phyloP scores from a whole-genome alignment of 148 eudicot genomes.

The Cornus kousa region DNA sequence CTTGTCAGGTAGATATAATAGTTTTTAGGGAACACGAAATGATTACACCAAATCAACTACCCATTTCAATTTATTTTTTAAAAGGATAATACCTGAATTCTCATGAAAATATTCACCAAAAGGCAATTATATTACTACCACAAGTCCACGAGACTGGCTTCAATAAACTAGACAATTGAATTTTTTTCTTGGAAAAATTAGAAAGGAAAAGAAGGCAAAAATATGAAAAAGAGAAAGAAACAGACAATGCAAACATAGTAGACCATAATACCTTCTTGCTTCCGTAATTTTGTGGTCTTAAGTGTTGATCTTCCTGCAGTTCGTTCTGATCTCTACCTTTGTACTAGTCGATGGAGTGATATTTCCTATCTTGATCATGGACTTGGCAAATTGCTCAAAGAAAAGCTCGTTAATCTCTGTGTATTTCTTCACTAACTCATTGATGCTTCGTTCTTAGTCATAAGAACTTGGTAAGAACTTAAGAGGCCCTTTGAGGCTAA shows the following conservation, averaged over 20 bases:
- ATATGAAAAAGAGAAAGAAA: no score
- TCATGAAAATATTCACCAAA: not conserved
- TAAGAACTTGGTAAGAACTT: constrained; percentile 56
- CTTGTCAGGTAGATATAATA: no score
- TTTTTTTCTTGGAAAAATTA: no score
- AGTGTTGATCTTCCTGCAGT: constrained; percentile 72
- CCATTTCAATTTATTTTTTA: no score
- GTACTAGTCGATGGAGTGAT: constrained; percentile 67
- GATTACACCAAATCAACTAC: no score
- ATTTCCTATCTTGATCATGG: constrained; percentile 79
- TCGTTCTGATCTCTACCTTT: constrained; percentile 64
- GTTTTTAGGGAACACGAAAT: no score
- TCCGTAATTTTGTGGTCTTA: not conserved
- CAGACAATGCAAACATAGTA: not conserved
- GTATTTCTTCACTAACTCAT: constrained; percentile 54
- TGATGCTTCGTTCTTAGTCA: constrained; percentile 40
- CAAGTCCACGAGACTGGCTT: no score
- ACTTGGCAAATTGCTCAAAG: constrained; percentile 71
- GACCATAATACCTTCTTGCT: not conserved
- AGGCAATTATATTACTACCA: no score
- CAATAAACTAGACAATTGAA: no score
- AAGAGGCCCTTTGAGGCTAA: constrained; percentile 49
- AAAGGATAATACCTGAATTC: not conserved
- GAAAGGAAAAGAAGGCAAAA: no score
- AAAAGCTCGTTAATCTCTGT: constrained; percentile 56